Conservation (phyloP, 129 eudicot species). For the Solidago caesia region DNA sequence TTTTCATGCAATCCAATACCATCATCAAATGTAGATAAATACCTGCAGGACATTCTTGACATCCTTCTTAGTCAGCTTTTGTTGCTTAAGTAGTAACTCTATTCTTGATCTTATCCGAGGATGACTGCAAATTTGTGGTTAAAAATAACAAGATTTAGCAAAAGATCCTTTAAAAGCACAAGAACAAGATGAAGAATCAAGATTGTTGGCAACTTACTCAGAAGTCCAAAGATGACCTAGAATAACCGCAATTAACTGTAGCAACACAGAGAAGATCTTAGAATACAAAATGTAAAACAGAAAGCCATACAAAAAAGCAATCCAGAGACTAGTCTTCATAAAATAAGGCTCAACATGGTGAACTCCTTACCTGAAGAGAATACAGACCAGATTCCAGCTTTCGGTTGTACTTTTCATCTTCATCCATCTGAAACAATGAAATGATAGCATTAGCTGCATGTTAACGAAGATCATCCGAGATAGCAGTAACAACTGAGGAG, state of each 20-base stretch:
- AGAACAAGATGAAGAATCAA: not conserved
- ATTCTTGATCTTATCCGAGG: slow-evolving; percentile 83
- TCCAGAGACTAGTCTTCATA: not conserved
- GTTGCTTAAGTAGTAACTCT: slow-evolving; percentile 82
- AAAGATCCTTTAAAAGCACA: not conserved
- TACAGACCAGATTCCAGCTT: slow-evolving; percentile 93
- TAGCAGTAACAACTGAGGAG: not conserved
- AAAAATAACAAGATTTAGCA: slow-evolving; percentile 4
- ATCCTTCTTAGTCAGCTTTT: slow-evolving; percentile 78
- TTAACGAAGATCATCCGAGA: not conserved
- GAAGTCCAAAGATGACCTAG: slow-evolving; percentile 98
- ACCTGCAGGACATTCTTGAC: slow-evolving; percentile 89
- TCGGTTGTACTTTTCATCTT: slow-evolving; percentile 81
- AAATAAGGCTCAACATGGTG: slow-evolving; percentile 10
- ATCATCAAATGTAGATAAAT: not conserved
- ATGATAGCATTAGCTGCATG: slow-evolving; percentile 7
- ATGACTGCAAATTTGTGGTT: slow-evolving; percentile 46
- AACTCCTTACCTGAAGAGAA: slow-evolving; percentile 73
- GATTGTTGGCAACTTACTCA: slow-evolving; percentile 65
- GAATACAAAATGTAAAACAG: not conserved
- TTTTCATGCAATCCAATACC: not conserved
- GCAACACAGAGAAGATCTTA: slow-evolving; percentile 8
- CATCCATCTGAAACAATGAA: slow-evolving; percentile 69
- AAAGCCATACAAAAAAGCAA: not conserved
- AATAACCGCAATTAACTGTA: slow-evolving; percentile 89